phyloP scores from a whole-genome alignment of 2,329 filamentous ascomycete genomes.

The Alternaria conjuncta region DNA sequence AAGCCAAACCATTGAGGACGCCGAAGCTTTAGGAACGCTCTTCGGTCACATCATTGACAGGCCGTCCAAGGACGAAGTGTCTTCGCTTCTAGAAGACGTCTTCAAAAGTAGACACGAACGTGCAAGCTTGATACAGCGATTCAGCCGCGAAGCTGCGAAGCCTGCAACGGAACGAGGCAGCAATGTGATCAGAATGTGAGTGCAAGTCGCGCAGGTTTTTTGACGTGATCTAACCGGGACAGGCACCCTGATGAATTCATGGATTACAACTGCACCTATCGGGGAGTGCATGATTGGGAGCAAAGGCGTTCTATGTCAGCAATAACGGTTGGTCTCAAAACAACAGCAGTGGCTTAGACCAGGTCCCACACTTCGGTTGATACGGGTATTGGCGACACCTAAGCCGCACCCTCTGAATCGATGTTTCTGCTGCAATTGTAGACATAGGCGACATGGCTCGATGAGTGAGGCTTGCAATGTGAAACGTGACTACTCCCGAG shows the following conservation, averaged over 20 bases:
- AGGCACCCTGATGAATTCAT: constrained; percentile 48
- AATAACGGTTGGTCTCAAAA: neutral
- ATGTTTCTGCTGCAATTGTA: neutral
- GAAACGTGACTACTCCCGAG: neutral
- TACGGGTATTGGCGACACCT: neutral
- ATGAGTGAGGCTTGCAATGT: neutral
- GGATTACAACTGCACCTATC: constrained; percentile 51
- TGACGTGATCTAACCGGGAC: neutral
- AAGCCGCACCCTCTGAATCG: neutral
- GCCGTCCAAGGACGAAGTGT: neutral
- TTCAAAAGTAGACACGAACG: constrained; percentile 40
- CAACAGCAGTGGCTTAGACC: neutral
- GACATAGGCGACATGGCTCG: neutral
- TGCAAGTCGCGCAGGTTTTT: neutral
- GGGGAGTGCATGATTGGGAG: constrained; percentile 46
- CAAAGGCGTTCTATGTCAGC: constrained; percentile 5
- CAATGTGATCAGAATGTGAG: constrained; percentile 44
- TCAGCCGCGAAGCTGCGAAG: constrained; percentile 53
- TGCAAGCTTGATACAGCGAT: constrained; percentile 51
- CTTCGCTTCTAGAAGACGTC: constrained; percentile 1
- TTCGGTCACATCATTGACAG: constrained; percentile 3
- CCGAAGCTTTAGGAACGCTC: constrained; percentile 51
- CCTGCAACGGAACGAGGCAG: constrained; percentile 46
- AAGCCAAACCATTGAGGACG: constrained; percentile 60
- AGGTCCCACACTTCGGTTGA: neutral